These are phyloP conservation scores for Penicillium angulare DNA, from an alignment of 495 filamentous ascomycete genomes.

Conservation along the genomic window DNA sequence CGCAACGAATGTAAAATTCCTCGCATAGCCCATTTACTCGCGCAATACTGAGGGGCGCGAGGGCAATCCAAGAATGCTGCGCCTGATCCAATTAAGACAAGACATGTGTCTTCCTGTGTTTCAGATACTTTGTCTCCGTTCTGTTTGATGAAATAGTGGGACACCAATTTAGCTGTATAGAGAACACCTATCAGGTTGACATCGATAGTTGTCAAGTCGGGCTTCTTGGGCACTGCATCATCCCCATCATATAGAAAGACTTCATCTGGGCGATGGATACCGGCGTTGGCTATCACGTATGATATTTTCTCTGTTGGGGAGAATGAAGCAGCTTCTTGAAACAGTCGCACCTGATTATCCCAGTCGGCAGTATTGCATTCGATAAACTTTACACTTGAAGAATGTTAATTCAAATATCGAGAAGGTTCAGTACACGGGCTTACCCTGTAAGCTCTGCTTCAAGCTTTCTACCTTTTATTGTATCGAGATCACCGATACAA, in stretches of 20 bases:
- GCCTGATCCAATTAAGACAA: slow-evolving; percentile 28
- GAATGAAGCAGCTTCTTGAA: slow-evolving; percentile 30
- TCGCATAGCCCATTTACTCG: slow-evolving; percentile 30
- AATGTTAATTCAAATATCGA: not conserved
- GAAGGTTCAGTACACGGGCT: not conserved
- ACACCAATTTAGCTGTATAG: slow-evolving; percentile 44
- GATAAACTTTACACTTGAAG: slow-evolving; percentile 15
- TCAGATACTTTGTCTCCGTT: slow-evolving; percentile 9
- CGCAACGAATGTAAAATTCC: slow-evolving; percentile 27
- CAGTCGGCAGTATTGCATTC: slow-evolving; percentile 22
- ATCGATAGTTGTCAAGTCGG: slow-evolving; percentile 39
- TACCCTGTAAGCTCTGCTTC: slow-evolving; percentile 15
- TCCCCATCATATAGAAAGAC: slow-evolving; percentile 28
- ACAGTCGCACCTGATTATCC: slow-evolving; percentile 34
- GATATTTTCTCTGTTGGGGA: slow-evolving; percentile 35
- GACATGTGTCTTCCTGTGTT: slow-evolving; percentile 19
- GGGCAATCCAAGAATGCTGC: slow-evolving; percentile 29
- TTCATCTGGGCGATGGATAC: slow-evolving; percentile 42
- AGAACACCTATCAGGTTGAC: slow-evolving; percentile 41
- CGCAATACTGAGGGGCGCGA: slow-evolving; percentile 21
- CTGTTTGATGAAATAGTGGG: slow-evolving; percentile 38
- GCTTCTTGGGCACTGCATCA: slow-evolving; percentile 26
- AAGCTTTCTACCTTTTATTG: slow-evolving; percentile 4
- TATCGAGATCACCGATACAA: slow-evolving; percentile 14
- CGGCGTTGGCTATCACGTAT: slow-evolving; percentile 46